Base-by-base conservation (phyloP, 129 eudicot genomes). In the Tagetes erecta region DNA sequence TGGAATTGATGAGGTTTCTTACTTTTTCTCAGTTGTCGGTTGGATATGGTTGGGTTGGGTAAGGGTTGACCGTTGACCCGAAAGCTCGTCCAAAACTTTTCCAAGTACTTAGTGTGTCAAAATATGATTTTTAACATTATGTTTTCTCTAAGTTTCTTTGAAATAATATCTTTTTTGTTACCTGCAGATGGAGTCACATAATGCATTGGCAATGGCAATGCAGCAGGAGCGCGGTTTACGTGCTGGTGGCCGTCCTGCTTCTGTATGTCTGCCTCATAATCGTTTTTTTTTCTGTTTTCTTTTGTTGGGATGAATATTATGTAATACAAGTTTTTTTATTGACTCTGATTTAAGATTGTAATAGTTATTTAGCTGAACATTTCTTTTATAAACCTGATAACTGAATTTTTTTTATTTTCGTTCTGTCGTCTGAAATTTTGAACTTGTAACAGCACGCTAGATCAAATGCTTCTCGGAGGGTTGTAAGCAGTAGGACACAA, bases 1-100 rank as follows among this genome's bases (percentile, higher is more conserved):
- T 80, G 89, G 79, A 62, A 56, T 12, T 80, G 74, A 44, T 27
- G 90, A 86, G 94, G 97, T 94, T 13, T 76, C 51, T 55, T 60
- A 45, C 14, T 65, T 5, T 14, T 68, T 68, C 33, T 20, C 27
- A 20, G 27, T 20, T 20, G 27, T 20, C 27, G 27, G 27, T 20
- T 20, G 27, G 6, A 70, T 27, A 30, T 47, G 6, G 20, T 5
- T 63, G 7, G 20, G 38, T 69, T 10, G 13, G 35, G 14, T 70
- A 13, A 51, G 12, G 45, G 13, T 64, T 13, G 33, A 46, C 27
- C 27, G 33, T 64, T 39, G 11, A 64, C 47, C 5, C 8, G 47
- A 64, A 39, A 64, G 49, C 34, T 39, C n/a, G 46, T 63, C 47
- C 30, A 8, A 58, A 3, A 2, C 38, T 37, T 63, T 62, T 58